Percentiles rank a stretch among this genome's conserved stretches.
These are phyloP conservation scores for Backusella liffmaniae DNA, from an alignment of 192 early-diverging fungal species.

Conservation along the genomic window DNA sequence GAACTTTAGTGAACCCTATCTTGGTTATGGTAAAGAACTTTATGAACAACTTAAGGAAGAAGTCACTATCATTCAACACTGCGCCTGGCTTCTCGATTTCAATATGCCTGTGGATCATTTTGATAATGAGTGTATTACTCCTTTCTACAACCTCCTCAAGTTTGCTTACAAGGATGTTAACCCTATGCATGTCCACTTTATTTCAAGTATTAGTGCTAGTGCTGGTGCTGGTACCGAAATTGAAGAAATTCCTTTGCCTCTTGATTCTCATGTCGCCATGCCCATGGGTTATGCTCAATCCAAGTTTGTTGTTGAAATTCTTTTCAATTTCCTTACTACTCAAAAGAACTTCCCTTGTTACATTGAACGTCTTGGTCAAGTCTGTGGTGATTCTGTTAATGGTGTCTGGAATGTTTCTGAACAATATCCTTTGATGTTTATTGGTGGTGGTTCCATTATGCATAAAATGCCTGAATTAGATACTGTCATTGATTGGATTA, in stretches of 20 bases:
- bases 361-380: conserved; percentile 36
- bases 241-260: conserved; percentile 21
- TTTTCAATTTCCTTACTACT: conserved; percentile 18
- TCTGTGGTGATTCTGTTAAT: conserved; percentile 25
- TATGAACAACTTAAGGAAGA: conserved; percentile 27
- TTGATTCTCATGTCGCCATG: conserved; percentile 18
- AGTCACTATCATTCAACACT: conserved; percentile 34
- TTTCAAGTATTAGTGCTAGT: conserved; percentile 31
- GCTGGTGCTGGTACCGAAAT: background rate
- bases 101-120: conserved; percentile 31
- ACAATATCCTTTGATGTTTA: conserved; percentile 26
- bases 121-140: conserved; percentile 27
- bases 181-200: conserved; percentile 31
- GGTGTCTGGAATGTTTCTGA: conserved; percentile 36
- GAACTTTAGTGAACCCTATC: conserved; percentile 16
- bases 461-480: conserved; percentile 26
- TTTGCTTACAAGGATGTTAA: conserved; percentile 21
- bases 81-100: conserved; percentile 41
- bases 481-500: conserved; percentile 34
- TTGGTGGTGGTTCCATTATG: conserved; percentile 27
- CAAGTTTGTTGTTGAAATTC: conserved; percentile 33
- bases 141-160: conserved; percentile 27
- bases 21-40: conserved; percentile 24
- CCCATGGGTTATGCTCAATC: conserved; percentile 38
- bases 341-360: conserved; percentile 24